Evolutionary conservation across 306 rosid species (phyloP).

Genomic region (Malus sieversii): DNA sequence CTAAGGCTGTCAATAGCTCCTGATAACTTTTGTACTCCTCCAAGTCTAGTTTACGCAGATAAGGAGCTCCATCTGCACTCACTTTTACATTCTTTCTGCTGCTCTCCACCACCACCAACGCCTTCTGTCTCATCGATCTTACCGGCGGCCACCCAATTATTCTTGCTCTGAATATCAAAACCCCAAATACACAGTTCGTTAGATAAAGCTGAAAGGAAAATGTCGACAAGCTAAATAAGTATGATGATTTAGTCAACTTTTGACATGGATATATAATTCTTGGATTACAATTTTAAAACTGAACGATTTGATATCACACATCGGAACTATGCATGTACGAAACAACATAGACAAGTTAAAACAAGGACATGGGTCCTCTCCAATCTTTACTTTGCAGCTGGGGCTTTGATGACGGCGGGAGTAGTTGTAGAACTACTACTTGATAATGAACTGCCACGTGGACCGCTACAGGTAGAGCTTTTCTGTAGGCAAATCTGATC

Average conservation of each 20-base stretch:
- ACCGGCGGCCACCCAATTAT: constrained; percentile 34
- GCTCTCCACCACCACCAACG: neutral
- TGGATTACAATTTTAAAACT: neutral
- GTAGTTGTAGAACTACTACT: neutral
- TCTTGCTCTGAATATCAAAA: constrained; percentile 1
- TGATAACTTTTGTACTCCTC: constrained; percentile 16
- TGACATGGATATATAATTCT: neutral
- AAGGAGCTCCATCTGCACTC: constrained; percentile 27
- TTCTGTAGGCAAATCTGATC: neutral
- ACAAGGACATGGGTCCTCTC: no score
- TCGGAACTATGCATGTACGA: neutral
- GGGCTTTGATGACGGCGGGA: neutral
- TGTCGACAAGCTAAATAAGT: neutral
- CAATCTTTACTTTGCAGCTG: constrained; percentile 8
- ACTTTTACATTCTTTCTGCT: constrained; percentile 21
- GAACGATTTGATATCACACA: neutral
- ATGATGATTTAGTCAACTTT: neutral
- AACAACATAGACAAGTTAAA: neutral
- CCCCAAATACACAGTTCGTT: neutral
- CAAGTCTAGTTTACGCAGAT: constrained; percentile 18
- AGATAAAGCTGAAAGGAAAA: neutral
- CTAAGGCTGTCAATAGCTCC: constrained; percentile 15
- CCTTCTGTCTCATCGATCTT: constrained; percentile 17
- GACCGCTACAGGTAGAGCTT: neutral
- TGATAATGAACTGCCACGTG: neutral